Base-by-base conservation (phyloP, 768 basidiomycete species). In the Punctularia strigosozonata region DNA sequence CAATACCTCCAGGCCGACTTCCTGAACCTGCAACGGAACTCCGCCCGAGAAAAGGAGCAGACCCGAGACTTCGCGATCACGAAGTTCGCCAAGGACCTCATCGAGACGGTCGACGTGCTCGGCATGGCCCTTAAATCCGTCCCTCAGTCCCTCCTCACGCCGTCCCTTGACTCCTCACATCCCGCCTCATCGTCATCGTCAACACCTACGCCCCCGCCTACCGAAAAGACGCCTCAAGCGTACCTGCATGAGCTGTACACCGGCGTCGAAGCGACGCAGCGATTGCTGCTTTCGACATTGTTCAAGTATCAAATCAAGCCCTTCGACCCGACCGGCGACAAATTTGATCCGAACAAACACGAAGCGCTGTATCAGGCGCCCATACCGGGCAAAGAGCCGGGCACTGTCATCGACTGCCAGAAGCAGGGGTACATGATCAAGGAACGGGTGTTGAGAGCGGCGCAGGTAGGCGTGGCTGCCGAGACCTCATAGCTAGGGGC, bases 311-410 rank as follows among this genome's bases (percentile, higher is more conserved):
- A 91, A 43, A 77, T 98, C 57, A 87, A 81, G 42, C 77, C 84
- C 1, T 95, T 90, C 51, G 89, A 95, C 56, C 88, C 92, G 12
- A 80, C 75, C 0, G 94, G 94, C 31, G 89, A 94, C 59, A 69
- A 67, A 47, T 99, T 99, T 51, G 91, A 99, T 60, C 94, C 95
- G 13, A 97, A 97, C 60, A 62, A 66, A 23, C 94, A 98, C 52
- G 95, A 99, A 62, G 95, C 95, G 8, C 68, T 95, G 20, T 98
- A 88, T 62, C 89, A 92, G 63, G 86, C 76, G 19, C 90, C 92
- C 17, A 69, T 91, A 46, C 82, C 88, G n/a, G 85, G 73, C 12
- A 88, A 86, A 62, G 79, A 82, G 56, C 77, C 89, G 1, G 94
- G 94, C 12, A 81, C 83, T 2, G 81, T 98, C 24, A 71, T 95